Evolutionary conservation across 768 basidiomycete genomes (phyloP), one percentile per base, ranked within the genome.

Genomic region (Tricholoma sp.): DNA sequence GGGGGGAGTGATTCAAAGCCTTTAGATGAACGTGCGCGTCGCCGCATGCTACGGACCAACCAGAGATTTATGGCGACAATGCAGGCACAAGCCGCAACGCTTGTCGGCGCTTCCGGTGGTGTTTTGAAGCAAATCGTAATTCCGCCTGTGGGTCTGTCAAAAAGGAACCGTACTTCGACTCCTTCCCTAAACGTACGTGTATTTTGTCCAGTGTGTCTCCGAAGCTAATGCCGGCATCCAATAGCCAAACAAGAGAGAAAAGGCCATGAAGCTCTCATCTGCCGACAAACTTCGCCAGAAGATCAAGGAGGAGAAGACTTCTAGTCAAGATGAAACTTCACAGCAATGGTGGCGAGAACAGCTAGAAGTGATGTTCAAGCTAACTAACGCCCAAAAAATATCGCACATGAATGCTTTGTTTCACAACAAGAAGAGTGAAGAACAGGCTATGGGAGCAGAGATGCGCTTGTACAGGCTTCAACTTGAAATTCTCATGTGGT

Each of bases 41-140:
- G 54, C 57, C 73, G 66, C 59, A 66, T 62, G 49, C 69, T 81
- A 45, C 67, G 71, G 13, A 61, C 64, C 13, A 74, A 81, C n/a
- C 88, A 89, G 61, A 70, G 76, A 0, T 82, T 80, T 64, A 86
- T 86, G 81, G 69, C 75, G 32, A 70, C 63, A 11, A 62, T 89
- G 54, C 83, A 84, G 52, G 69, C 74, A 52, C 81, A 83, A 44
- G 86, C 87, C 9, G 79, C 77, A 37, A 85, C 84, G 0, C 65
- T 89, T 55, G 85, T 83, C 0, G 87, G 87, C 0, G 85, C 85
- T 5, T 75, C 74, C 0, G 88, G 87, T 1, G 74, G 71, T 1
- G 66, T 67, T 6, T 68, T 89, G 28, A 72, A 80, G 61, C 78
- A 77, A 52, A 76, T 83, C 32, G 71, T 77, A n/a, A 87, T 89